Evolutionary conservation across 192 early-diverging fungal genomes (phyloP).

Genomic region (Rhizophagus sp.): DNA sequence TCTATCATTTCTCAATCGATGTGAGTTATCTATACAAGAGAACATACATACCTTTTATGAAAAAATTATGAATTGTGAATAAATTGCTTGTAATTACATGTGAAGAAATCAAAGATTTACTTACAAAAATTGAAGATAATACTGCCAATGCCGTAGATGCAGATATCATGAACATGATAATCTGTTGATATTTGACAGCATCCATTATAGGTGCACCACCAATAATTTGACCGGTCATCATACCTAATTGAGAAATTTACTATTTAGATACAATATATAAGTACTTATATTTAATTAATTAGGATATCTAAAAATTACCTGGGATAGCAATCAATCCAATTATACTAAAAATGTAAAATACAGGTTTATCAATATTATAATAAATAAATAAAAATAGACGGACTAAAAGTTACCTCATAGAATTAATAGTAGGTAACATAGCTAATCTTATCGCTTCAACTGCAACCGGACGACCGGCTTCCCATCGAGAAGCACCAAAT

Average conservation of each 20-base stretch:
- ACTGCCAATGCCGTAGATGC: slow-evolving; percentile 70
- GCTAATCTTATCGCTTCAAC: slow-evolving; percentile 71
- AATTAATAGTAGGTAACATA: slow-evolving; percentile 79
- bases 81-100: neutral
- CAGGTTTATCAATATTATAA: neutral
- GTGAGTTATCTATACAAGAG: slow-evolving; percentile 18
- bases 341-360: slow-evolving; percentile 42
- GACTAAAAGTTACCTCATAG: slow-evolving; percentile 52
- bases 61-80: neutral
- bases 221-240: slow-evolving; percentile 88
- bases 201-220: slow-evolving; percentile 79
- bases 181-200: slow-evolving; percentile 81
- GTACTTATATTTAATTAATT: neutral
- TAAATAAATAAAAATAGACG: neutral
- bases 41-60: slow-evolving; percentile 3
- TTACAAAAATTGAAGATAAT: slow-evolving; percentile 52
- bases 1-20: slow-evolving; percentile 19
- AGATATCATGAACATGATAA: slow-evolving; percentile 87
- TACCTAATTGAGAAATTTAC: slow-evolving; percentile 31
- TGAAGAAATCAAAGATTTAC: neutral
- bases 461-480: slow-evolving; percentile 73
- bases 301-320: slow-evolving; percentile 31
- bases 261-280: neutral
- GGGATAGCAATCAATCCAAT: slow-evolving; percentile 88
- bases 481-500: slow-evolving; percentile 81